These are phyloP conservation scores for Phaeodactylum tricornutum DNA, from an alignment of 108 stramenopile genomes.

Conservation along the genomic window DNA sequence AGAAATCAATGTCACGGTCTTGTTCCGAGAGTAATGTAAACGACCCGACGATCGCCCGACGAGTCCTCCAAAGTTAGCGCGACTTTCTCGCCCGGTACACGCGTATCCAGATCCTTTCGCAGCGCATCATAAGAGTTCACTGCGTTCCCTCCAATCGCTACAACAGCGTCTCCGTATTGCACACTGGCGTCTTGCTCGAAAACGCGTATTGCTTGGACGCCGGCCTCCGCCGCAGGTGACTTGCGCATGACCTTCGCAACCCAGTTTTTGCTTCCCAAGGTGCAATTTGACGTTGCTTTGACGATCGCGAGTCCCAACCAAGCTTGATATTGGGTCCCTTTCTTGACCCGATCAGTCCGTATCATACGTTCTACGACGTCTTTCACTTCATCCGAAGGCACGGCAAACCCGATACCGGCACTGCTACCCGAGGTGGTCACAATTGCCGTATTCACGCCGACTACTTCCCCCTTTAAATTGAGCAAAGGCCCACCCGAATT, in stretches of 20 bases:
- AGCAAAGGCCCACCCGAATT: slow-evolving; percentile 89
- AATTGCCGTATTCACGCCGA: slow-evolving; percentile 91
- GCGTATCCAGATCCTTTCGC: slow-evolving; percentile 25
- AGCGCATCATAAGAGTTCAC: slow-evolving; percentile 36
- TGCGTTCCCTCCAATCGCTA: slow-evolving; percentile 44
- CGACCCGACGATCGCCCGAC: slow-evolving; percentile 47
- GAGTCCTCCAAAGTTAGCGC: slow-evolving; percentile 48
- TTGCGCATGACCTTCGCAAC: slow-evolving; percentile 13
- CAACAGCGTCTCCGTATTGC: slow-evolving; percentile 46
- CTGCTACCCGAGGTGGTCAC: slow-evolving; percentile 50
- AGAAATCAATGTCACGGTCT: no score
- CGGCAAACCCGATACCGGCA: slow-evolving; percentile 80
- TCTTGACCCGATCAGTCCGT: slow-evolving; percentile 15
- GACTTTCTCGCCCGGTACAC: slow-evolving; percentile 47
- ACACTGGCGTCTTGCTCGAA: not conserved
- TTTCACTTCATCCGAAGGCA: slow-evolving; percentile 56
- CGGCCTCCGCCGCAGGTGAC: slow-evolving; percentile 36
- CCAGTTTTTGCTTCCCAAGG: slow-evolving; percentile 13
- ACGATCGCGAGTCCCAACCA: slow-evolving; percentile 33
- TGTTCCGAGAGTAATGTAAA: slow-evolving; percentile 39
- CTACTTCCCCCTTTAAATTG: slow-evolving; percentile 64
- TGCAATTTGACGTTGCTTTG: not conserved
- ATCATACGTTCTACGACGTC: slow-evolving; percentile 26
- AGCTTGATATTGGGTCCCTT: slow-evolving; percentile 7
- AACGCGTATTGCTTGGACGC: slow-evolving; percentile 21